These are phyloP conservation scores for Fusarium paranaense DNA, from an alignment of 2,329 filamentous ascomycete genomes.

Conservation along the genomic window DNA sequence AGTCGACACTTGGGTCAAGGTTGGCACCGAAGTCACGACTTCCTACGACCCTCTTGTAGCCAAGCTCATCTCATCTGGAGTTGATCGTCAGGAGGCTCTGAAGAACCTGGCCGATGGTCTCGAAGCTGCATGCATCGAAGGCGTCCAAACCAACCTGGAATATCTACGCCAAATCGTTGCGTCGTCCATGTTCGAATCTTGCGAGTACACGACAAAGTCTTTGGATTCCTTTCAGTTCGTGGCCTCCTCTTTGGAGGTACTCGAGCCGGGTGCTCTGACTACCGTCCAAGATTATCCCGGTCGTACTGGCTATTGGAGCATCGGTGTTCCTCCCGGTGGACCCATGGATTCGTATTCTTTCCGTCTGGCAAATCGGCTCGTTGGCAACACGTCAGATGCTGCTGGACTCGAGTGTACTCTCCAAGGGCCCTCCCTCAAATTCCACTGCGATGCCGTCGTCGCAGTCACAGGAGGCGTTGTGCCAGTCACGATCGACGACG, in stretches of 20 bases:
- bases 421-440: constrained; percentile 49
- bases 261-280: constrained; percentile 50
- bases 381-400: constrained; percentile 45
- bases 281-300: constrained; percentile 57
- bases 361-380: constrained; percentile 50
- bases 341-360: constrained; percentile 56
- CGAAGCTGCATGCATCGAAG: constrained; percentile 55
- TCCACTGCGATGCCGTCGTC: constrained; percentile 48
- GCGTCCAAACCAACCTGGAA: constrained; percentile 51
- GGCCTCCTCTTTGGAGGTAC: constrained; percentile 49
- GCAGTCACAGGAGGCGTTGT: constrained; percentile 49
- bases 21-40: constrained; percentile 77
- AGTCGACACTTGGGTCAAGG: constrained; percentile 75
- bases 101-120: constrained; percentile 72
- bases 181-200: constrained; percentile 44
- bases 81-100: constrained; percentile 69
- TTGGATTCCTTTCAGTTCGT: constrained; percentile 47
- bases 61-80: constrained; percentile 76
- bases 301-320: constrained; percentile 51
- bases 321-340: constrained; percentile 55
- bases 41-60: constrained; percentile 84
- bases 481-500: constrained; percentile 42
- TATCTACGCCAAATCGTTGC: constrained; percentile 48
- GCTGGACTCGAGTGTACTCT: constrained; percentile 52
- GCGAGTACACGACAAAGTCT: constrained; percentile 49